Percentiles rank a stretch among this genome's conserved stretches.
Evolutionary conservation across 2,329 filamentous ascomycete genomes (phyloP).

Genomic region (Sarocladium brachiariae): DNA sequence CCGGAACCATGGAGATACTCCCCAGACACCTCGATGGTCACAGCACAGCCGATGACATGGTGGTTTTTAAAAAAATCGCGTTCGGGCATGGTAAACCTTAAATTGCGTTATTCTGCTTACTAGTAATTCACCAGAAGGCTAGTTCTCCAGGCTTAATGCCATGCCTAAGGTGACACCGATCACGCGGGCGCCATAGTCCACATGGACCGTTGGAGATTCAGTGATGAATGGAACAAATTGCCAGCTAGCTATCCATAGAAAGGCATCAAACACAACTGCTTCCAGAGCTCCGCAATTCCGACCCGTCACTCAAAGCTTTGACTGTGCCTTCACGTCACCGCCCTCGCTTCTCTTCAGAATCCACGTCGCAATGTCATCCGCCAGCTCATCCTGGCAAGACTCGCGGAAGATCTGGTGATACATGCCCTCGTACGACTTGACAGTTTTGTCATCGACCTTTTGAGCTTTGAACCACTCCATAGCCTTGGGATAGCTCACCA

Average conservation of each 20-base stretch:
- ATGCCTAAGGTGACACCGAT: too few relatives aligned
- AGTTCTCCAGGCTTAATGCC: neutral
- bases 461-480: slow-evolving; percentile 55
- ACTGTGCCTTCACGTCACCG: slow-evolving; percentile 15
- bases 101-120: too few relatives aligned
- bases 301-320: slow-evolving; percentile 35
- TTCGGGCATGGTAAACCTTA: too few relatives aligned
- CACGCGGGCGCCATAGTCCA: too few relatives aligned
- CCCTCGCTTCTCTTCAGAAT: slow-evolving; percentile 40
- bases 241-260: too few relatives aligned
- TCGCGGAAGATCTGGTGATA: slow-evolving; percentile 70
- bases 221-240: too few relatives aligned
- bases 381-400: slow-evolving; percentile 44
- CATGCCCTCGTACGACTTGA: slow-evolving; percentile 68
- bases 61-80: too few relatives aligned
- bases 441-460: slow-evolving; percentile 58
- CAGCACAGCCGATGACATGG: too few relatives aligned
- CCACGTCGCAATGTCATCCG: slow-evolving; percentile 58
- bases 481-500: slow-evolving; percentile 59
- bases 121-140: too few relatives aligned
- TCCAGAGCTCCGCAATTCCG: too few relatives aligned
- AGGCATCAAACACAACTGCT: too few relatives aligned
- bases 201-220: too few relatives aligned
- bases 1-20: neutral
- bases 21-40: neutral